Conservation (phyloP, 192 early-diverging fungal species). For the Backusella tuberculispora region DNA sequence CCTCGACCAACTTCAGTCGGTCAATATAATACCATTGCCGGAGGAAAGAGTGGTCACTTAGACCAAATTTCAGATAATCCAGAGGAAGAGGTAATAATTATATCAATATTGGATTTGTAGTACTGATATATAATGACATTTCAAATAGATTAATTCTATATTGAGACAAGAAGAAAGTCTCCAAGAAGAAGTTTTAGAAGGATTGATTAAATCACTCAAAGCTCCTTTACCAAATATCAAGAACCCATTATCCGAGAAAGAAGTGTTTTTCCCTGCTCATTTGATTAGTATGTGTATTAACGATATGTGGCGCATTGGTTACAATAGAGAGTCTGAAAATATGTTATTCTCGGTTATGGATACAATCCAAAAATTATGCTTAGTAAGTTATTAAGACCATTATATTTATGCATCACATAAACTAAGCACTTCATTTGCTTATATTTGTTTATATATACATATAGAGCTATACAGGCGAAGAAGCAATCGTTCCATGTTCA, state of each 20-base stretch:
- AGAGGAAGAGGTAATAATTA: conserved; percentile 37
- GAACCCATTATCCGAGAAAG: conserved; percentile 72
- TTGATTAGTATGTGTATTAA: conserved; percentile 81
- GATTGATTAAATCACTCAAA: conserved; percentile 85
- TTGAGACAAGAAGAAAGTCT: conserved; percentile 63
- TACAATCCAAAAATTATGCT: conserved; percentile 70
- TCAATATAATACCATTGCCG: conserved; percentile 29
- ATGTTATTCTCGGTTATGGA: conserved; percentile 87
- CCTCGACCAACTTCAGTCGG: conserved; percentile 34
- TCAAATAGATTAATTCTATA: conserved; percentile 46
- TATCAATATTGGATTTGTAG: too few species aligned
- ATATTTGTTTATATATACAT: neutral
- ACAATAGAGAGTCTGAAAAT: conserved; percentile 77
- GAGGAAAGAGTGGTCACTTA: conserved; percentile 20
- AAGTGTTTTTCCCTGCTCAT: conserved; percentile 96
- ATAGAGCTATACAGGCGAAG: conserved; percentile 76
- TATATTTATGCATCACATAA: neutral
- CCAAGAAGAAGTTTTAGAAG: conserved; percentile 80
- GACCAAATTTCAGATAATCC: conserved; percentile 37
- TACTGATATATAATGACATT: neutral
- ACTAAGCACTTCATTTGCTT: too few species aligned
- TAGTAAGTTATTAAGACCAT: conserved; percentile 35
- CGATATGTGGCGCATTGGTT: conserved; percentile 86
- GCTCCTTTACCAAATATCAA: conserved; percentile 82
- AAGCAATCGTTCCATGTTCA: conserved; percentile 71